phyloP scores from a whole-genome alignment of 768 basidiomycete species.

The Gloeopeniophorella convolvens region DNA sequence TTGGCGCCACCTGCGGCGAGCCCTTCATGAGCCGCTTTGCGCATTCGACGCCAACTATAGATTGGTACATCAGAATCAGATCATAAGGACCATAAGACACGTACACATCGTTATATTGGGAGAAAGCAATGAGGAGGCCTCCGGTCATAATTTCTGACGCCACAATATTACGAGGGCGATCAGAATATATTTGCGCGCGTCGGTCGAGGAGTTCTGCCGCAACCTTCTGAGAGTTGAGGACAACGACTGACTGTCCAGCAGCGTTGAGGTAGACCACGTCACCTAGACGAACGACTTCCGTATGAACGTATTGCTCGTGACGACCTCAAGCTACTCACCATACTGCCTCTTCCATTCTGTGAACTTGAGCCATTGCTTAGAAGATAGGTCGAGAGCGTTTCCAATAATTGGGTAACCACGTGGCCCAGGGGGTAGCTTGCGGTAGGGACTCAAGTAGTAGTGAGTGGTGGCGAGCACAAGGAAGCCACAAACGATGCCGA shows the following conservation, averaged over 20 bases:
- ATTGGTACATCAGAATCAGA: not conserved
- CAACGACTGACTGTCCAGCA: conserved; percentile 20
- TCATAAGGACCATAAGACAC: not conserved
- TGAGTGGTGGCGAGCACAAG: not conserved
- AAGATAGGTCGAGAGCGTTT: conserved; percentile 13
- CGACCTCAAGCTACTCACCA: conserved; percentile 1
- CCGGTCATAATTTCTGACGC: conserved; percentile 19
- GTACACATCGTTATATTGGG: conserved; percentile 15
- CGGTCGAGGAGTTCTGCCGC: conserved; percentile 29
- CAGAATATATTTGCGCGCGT: conserved; percentile 27
- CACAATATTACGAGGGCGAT: conserved; percentile 20
- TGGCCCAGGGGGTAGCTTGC: conserved; percentile 14
- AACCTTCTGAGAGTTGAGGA: conserved; percentile 26
- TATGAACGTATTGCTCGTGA: no score
- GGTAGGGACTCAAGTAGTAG: conserved; percentile 13
- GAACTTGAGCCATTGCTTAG: conserved; percentile 17
- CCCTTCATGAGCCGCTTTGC: conserved; percentile 31
- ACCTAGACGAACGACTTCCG: conserved; percentile 1
- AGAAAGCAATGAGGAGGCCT: conserved; percentile 18
- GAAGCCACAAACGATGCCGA: conserved; percentile 11
- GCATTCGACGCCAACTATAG: conserved; percentile 32
- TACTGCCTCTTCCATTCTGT: conserved; percentile 16
- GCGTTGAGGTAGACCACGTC: conserved; percentile 21
- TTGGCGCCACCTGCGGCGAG: conserved; percentile 25
- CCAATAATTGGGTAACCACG: conserved; percentile 16